Conservation (phyloP, 2,329 filamentous ascomycete genomes). For the Thelonectria blattea region DNA sequence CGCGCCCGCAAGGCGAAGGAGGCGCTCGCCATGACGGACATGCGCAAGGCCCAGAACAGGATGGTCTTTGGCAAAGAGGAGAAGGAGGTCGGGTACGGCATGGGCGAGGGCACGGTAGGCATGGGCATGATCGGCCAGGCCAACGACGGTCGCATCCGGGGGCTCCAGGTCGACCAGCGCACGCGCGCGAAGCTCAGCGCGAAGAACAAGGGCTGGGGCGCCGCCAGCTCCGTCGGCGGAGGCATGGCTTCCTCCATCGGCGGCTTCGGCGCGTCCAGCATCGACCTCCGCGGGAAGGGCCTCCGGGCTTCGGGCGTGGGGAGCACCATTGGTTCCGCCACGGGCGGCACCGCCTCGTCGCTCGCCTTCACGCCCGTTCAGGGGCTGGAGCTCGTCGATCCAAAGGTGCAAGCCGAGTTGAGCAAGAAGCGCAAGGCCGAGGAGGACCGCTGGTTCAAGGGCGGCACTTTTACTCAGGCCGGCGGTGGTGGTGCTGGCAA, state of each 20-base stretch:
- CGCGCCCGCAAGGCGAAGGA: constrained; percentile 94
- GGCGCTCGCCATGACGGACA: constrained; percentile 93
- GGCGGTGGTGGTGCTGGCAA: constrained; percentile 52
- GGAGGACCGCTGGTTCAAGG: constrained; percentile 95
- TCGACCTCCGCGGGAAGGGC: constrained; percentile 77
- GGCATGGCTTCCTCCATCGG: constrained; percentile 78
- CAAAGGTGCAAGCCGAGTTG: constrained; percentile 86
- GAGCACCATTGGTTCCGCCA: constrained; percentile 62
- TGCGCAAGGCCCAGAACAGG: constrained; percentile 94
- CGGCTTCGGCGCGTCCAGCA: constrained; percentile 72
- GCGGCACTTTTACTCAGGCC: constrained; percentile 94
- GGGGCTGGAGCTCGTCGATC: constrained; percentile 92
- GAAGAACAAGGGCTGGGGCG: constrained; percentile 96
- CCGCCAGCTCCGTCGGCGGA: constrained; percentile 67
- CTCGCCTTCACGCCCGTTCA: constrained; percentile 95
- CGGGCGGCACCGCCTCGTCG: constrained; percentile 83
- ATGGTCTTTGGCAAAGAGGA: constrained; percentile 97
- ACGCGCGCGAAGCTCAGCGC: constrained; percentile 92
- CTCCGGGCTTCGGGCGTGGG: constrained; percentile 84
- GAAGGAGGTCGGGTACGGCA: constrained; percentile 88
- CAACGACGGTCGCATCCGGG: constrained; percentile 87
- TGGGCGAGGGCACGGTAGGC: constrained; percentile 82
- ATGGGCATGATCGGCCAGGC: constrained; percentile 94
- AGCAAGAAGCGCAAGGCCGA: constrained; percentile 91
- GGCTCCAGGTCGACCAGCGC: constrained; percentile 87